Conservation (phyloP, 495 filamentous ascomycete species). For the Sphaerosporella brunnea region DNA sequence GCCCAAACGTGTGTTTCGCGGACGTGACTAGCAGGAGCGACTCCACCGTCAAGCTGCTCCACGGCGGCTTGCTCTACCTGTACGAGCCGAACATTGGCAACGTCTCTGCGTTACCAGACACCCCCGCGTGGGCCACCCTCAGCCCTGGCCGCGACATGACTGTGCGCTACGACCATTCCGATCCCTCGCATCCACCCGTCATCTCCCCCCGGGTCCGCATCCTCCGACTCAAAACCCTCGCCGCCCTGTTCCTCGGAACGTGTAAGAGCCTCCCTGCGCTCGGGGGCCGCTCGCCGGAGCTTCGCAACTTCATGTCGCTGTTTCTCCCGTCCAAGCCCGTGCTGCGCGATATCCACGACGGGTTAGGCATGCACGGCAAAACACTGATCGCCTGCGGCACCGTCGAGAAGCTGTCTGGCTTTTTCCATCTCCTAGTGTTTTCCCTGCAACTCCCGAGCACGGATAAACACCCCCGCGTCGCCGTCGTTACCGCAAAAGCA, state of each 20-base stretch:
- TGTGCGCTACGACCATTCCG: background rate
- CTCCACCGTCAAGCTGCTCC: background rate
- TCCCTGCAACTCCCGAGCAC: background rate
- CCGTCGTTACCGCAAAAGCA: background rate
- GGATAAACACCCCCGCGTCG: background rate
- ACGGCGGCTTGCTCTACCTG: background rate
- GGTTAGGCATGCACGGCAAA: background rate
- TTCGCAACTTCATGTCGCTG: background rate
- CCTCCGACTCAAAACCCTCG: background rate
- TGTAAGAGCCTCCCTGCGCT: background rate
- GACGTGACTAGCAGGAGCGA: background rate
- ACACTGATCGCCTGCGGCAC: background rate
- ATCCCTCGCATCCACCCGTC: background rate
- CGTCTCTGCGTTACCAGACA: background rate
- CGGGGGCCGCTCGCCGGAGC: background rate
- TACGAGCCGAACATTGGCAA: background rate
- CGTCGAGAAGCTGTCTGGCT: background rate
- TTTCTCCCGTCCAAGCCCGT: background rate
- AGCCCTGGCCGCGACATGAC: background rate
- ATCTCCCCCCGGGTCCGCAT: background rate
- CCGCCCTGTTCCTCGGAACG: background rate
- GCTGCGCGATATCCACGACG: background rate
- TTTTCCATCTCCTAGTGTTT: constrained; percentile 1
- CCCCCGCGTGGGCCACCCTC: background rate
- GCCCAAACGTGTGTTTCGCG: background rate